Base-by-base conservation (phyloP, 805 yeast species). In the Naumovozyma castellii region DNA sequence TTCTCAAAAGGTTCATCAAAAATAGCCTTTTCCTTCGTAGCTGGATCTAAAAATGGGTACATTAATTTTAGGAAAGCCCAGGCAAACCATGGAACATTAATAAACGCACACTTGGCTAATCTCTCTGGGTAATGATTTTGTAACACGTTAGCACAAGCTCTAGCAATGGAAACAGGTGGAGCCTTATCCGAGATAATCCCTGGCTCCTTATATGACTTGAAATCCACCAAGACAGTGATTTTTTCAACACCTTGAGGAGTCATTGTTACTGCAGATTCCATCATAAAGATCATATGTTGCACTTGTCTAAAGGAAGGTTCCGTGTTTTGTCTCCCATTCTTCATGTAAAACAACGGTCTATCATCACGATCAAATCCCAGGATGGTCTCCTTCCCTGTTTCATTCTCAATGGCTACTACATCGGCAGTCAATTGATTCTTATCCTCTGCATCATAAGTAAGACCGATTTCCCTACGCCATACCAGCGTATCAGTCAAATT, bases 221-320 rank as follows among this genome's bases (percentile, higher is more conserved):
- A 75, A 54, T 75, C 80, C 31, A 73, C 73, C 40, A 75, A 59
- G 16, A 75, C 64, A 5, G 79, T 75, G 25, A 75, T 55, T 3
- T 73, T 66, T 39, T 75, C 79, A 37, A 72, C 78, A 28, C 79
- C 80, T 34, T 75, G 75, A 3, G 80, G 80, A 71, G 73, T 71
- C 53, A 64, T 63, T 33, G 69, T 66, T 4, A 71, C 72, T 8
- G 73, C 73, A 22, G 67, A 50, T 48, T 75, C 80, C 51, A 74
- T 62, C 78, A 75, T 74, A 53, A 66, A 74, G 14, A 75, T 75
- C 50, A 75, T 58, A 44, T 71, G 77, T 46, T 74, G 76, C 2
- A 75, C 77, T 47, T 75, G 80, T 43, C 67, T 65, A 25, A 68
- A 62, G 2, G 74, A 64, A 0, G 78, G 65, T 36, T 68, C 59